These are phyloP conservation scores for Pinus taeda DNA, from an alignment of 75 land plant genomes.

Conservation along the genomic window DNA sequence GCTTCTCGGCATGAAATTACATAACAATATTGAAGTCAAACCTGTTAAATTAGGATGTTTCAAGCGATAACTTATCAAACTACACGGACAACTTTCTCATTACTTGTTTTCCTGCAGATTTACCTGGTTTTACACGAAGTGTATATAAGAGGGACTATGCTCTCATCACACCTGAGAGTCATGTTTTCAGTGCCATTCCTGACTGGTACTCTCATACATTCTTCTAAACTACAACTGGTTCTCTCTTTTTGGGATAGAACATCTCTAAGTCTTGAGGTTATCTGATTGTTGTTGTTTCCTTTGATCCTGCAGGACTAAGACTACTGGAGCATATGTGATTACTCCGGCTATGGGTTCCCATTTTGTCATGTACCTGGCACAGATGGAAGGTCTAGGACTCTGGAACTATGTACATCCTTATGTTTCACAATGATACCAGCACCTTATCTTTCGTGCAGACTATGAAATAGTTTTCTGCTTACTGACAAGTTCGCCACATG, in stretches of 20 bases:
- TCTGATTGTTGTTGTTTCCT: conserved; percentile 11
- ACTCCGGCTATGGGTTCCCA: conserved; percentile 93
- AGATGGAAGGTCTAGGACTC: conserved; percentile 67
- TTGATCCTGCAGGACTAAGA: conserved; percentile 55
- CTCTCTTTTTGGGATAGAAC: background rate
- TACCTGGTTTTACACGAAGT: conserved; percentile 96
- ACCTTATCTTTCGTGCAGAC: background rate
- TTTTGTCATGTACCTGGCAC: conserved; percentile 89
- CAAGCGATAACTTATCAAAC: too few species aligned
- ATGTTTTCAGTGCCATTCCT: conserved; percentile 85
- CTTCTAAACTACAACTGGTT: too few species aligned
- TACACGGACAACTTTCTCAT: background rate
- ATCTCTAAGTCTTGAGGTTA: background rate
- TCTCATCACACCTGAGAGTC: conserved; percentile 94
- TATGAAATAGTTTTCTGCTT: background rate
- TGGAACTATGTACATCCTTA: conserved; percentile 2
- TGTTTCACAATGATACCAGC: conserved; percentile 4
- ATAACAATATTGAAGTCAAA: background rate
- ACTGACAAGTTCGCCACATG: background rate
- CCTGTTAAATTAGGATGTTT: background rate
- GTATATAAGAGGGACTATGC: conserved; percentile 83
- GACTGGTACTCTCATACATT: conserved; percentile 55
- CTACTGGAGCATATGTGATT: conserved; percentile 81
- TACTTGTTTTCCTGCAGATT: conserved; percentile 42
- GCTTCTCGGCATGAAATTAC: background rate